Conservation (phyloP, 768 basidiomycete genomes). For the Suillus ampliporus region DNA sequence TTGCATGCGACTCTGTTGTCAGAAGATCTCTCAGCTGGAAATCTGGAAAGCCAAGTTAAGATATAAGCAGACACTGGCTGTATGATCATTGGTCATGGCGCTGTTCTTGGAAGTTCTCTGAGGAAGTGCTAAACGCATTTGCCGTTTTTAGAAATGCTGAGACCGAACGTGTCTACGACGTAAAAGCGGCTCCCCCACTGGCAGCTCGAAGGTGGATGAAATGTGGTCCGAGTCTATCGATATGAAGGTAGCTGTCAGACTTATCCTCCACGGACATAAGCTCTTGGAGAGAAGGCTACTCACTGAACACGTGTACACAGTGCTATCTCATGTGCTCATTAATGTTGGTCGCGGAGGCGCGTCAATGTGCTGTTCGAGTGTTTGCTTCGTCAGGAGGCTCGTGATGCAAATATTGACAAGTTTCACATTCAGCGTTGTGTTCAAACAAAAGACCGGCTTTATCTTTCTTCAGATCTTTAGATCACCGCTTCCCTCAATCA, state of each 20-base stretch:
- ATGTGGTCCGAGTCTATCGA: slow-evolving; percentile 5
- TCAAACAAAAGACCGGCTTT: background rate
- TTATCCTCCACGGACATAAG: background rate
- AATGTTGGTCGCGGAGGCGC: background rate
- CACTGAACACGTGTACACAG: background rate
- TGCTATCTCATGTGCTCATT: background rate
- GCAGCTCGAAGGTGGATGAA: slow-evolving; percentile 4
- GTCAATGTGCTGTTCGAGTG: background rate
- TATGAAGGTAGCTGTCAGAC: slow-evolving; percentile 1
- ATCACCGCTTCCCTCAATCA: background rate
- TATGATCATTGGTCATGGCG: background rate
- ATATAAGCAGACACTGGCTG: background rate
- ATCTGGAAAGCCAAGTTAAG: background rate
- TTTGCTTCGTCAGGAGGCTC: too few relatives aligned
- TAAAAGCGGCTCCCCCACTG: background rate
- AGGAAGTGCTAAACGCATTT: background rate
- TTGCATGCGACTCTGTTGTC: background rate
- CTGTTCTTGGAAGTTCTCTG: background rate
- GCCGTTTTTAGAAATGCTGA: background rate
- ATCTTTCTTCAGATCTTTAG: background rate
- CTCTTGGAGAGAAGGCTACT: background rate
- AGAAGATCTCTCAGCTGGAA: background rate
- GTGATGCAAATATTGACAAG: too few relatives aligned
- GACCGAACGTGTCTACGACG: background rate
- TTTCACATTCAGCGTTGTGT: too few relatives aligned